Conservation (phyloP, 2,329 filamentous ascomycete genomes). For the Aspergillus carbonarius region DNA sequence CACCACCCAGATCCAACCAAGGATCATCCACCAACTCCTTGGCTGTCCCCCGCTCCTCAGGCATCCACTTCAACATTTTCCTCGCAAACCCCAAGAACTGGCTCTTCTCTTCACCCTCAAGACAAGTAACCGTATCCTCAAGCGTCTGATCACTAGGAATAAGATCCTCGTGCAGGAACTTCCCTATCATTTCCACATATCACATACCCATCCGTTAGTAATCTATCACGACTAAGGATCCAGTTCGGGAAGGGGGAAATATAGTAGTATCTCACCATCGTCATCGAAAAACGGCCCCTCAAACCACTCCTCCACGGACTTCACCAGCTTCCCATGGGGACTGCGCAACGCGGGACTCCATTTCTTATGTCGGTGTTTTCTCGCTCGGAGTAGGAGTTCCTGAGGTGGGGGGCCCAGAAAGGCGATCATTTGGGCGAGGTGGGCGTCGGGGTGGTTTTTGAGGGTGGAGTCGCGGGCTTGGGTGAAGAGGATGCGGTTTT, state of each 20-base stretch:
- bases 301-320: background rate
- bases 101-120: background rate
- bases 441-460: background rate
- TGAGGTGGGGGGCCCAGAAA: background rate
- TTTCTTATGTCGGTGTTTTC: background rate
- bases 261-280: background rate
- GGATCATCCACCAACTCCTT: background rate
- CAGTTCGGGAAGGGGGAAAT: background rate
- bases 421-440: background rate
- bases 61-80: background rate
- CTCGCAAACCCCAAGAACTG: background rate
- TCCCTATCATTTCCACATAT: background rate
- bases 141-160: background rate
- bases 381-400: background rate
- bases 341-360: background rate
- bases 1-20: background rate
- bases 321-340: background rate
- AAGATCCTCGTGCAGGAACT: background rate
- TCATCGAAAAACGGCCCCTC: background rate
- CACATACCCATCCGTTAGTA: too few relatives aligned
- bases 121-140: background rate
- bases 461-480: background rate
- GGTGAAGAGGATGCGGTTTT: background rate
- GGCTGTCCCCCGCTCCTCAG: background rate
- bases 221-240: too few relatives aligned